Conservation (phyloP, 345 rosid species). For the Firmiana major region DNA sequence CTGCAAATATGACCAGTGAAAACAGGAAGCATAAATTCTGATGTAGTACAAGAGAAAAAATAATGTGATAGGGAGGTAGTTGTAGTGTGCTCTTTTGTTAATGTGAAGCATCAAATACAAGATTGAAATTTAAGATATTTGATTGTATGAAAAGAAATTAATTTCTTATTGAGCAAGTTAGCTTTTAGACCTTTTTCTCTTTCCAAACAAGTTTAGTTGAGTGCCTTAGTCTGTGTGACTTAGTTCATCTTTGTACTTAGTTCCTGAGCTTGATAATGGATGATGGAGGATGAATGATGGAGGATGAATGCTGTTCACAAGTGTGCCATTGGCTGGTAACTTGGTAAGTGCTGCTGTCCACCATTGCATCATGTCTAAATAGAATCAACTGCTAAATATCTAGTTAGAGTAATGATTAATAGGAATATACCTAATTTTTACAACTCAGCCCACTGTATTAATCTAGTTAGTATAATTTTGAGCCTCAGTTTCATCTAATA, state of each 20-base stretch:
- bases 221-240: not conserved
- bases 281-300: too few relatives aligned
- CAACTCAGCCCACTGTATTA: not conserved
- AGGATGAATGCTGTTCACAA: not conserved
- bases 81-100: not conserved
- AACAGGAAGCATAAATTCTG: not conserved
- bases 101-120: not conserved
- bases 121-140: not conserved
- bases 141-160: not conserved
- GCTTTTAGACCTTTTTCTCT: not conserved
- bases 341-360: not conserved
- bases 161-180: not conserved
- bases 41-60: not conserved
- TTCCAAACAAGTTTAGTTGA: not conserved
- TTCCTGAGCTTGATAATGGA: not conserved
- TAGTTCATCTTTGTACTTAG: not conserved
- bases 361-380: not conserved
- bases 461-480: not conserved
- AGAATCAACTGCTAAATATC: not conserved
- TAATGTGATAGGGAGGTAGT: not conserved
- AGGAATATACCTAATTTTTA: not conserved
- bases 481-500: not conserved
- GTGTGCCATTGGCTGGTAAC: not conserved
- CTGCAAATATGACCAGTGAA: not conserved
- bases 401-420: not conserved